Evolutionary conservation across 345 rosid genomes (phyloP).

Genomic region (Heritiera fomes): DNA sequence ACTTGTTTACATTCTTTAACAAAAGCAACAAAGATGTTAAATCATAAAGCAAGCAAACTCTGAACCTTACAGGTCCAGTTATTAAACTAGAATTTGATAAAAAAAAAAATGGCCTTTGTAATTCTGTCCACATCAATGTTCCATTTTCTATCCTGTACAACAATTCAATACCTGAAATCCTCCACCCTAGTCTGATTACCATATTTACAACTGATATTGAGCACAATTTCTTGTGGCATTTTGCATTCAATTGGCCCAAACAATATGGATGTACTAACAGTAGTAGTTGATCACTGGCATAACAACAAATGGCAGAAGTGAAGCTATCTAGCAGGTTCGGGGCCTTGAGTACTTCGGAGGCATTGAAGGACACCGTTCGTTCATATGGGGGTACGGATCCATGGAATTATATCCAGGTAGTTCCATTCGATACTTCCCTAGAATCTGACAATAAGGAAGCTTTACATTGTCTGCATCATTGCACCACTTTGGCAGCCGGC

Average conservation of each 20-base stretch:
- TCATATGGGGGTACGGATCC: constrained; percentile 84
- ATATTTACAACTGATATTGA: constrained; percentile 24
- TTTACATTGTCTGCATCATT: constrained; percentile 65
- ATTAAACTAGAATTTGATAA: neutral
- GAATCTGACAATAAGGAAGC: constrained; percentile 82
- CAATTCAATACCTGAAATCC: neutral
- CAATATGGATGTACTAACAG: neutral
- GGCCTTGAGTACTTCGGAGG: constrained; percentile 82
- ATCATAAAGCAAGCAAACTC: neutral
- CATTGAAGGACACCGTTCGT: constrained; percentile 66
- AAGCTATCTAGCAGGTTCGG: constrained; percentile 53
- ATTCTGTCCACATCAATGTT: neutral
- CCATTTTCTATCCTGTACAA: constrained; percentile 6
- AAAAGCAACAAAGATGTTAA: too few species aligned
- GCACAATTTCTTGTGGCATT: constrained; percentile 11
- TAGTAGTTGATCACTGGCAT: neutral
- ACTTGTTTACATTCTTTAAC: too few species aligned
- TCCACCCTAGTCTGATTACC: constrained; percentile 16
- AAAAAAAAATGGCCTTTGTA: neutral
- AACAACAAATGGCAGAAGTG: neutral
- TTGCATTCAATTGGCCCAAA: neutral
- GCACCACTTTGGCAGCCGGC: constrained; percentile 93
- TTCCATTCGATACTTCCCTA: constrained; percentile 90
- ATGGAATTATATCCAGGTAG: constrained; percentile 81
- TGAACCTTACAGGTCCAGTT: neutral